Conservation (phyloP, 2,329 filamentous ascomycete species). For the Chaetothyriales sp. region DNA sequence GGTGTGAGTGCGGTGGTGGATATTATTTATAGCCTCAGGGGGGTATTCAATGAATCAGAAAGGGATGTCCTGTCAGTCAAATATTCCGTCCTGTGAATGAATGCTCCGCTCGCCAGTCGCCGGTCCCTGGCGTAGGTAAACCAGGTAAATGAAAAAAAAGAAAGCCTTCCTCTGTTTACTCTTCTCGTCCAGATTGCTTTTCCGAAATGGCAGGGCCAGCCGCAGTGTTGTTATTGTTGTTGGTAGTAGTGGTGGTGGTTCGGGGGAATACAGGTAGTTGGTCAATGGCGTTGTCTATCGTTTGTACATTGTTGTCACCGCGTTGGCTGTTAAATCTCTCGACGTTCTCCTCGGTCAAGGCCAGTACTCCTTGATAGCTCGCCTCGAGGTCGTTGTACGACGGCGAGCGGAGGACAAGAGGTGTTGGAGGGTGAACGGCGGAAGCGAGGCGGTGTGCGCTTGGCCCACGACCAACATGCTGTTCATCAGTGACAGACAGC, state of each 20-base stretch:
- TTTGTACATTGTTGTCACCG: not conserved
- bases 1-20: too few species aligned
- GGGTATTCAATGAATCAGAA: too few species aligned
- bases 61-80: too few species aligned
- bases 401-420: conserved; percentile 12
- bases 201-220: not conserved
- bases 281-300: not conserved
- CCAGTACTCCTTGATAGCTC: conserved; percentile 5
- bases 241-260: not conserved
- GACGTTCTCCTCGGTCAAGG: conserved; percentile 40
- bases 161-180: not conserved
- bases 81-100: too few species aligned
- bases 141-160: too few species aligned
- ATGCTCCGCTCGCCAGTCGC: too few species aligned
- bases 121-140: too few species aligned
- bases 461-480: not conserved
- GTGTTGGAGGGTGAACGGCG: not conserved
- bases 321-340: conserved; percentile 25
- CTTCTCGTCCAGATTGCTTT: not conserved
- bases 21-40: too few species aligned
- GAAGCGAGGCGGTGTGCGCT: not conserved
- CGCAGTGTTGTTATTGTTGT: too few species aligned
- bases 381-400: conserved; percentile 24
- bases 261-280: not conserved
- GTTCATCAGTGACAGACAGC: conserved; percentile 29